A percentile compares a stretch with the other conserved stretches of the same genome.
phyloP scores from a whole-genome alignment of 176 grass and related monocot species.

The Cenchrus fungigraminus region DNA sequence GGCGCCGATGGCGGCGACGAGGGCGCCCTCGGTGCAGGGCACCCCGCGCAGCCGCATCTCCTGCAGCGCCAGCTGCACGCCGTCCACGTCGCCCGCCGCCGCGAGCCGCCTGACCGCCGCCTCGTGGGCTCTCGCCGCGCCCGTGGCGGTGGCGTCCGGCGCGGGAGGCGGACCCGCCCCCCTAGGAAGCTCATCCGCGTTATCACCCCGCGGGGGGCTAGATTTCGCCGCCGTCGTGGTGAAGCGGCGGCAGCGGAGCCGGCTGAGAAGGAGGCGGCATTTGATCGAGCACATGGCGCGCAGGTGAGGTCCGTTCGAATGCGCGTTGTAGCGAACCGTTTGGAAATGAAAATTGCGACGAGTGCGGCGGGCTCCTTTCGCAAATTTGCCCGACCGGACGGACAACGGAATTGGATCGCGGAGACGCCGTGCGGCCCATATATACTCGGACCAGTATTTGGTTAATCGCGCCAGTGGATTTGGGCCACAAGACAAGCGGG shows the following conservation, averaged over 20 bases:
- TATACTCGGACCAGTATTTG: too few species aligned
- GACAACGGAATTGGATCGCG: neutral
- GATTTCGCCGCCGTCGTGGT: neutral
- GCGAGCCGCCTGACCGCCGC: conserved; percentile 66
- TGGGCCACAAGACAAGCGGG: neutral
- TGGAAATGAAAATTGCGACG: neutral
- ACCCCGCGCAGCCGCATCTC: conserved; percentile 72
- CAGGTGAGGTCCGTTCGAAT: neutral
- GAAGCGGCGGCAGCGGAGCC: conserved; percentile 14
- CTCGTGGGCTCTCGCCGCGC: conserved; percentile 53
- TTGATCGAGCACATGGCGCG: conserved; percentile 58
- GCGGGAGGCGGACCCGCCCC: neutral
- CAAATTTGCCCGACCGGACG: too few species aligned
- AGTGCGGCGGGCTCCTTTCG: too few species aligned
- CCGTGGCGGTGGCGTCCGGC: neutral
- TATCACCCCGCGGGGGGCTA: neutral
- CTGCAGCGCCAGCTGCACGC: conserved; percentile 73
- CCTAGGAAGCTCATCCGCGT: neutral
- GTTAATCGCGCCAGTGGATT: neutral
- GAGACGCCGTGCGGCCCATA: neutral
- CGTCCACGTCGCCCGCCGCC: conserved; percentile 59
- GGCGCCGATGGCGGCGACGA: conserved; percentile 56
- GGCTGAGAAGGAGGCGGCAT: conserved; percentile 38
- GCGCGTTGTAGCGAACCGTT: neutral
- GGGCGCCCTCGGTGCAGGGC: conserved; percentile 57